Conservation (phyloP, 164 flowering plant genomes). For the Buxus sempervirens region DNA sequence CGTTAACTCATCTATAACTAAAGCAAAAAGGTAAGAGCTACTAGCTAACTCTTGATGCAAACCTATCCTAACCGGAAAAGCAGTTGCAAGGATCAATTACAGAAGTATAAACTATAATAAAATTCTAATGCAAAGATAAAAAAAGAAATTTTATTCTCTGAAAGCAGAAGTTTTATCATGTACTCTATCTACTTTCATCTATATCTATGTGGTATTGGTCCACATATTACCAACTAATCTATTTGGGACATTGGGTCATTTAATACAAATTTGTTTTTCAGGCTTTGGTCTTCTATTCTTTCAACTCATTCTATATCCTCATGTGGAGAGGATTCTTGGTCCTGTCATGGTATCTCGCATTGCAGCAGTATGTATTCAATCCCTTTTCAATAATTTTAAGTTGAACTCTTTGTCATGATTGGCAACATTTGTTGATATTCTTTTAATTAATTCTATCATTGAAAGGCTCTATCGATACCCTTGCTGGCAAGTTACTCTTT, state of each 20-base stretch:
- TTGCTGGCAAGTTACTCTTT: slow-evolving; percentile 57
- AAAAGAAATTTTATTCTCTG: too few relatives aligned
- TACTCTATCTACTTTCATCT: too few relatives aligned
- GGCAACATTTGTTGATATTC: neutral
- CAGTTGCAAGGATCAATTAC: too few relatives aligned
- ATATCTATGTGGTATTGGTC: neutral
- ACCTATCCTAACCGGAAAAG: too few relatives aligned
- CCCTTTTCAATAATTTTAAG: neutral
- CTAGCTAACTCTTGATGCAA: too few relatives aligned
- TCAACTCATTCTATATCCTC: slow-evolving; percentile 51
- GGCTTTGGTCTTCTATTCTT: slow-evolving; percentile 48
- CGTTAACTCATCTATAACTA: too few relatives aligned
- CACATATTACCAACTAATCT: neutral
- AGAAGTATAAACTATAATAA: too few relatives aligned
- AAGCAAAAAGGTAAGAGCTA: too few relatives aligned
- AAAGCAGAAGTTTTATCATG: too few relatives aligned
- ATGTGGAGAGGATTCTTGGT: slow-evolving; percentile 42
- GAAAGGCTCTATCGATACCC: slow-evolving; percentile 49
- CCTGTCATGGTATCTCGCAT: slow-evolving; percentile 43
- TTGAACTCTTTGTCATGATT: neutral
- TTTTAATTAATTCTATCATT: neutral
- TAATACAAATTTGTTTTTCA: slow-evolving; percentile 11
- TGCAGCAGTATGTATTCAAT: slow-evolving; percentile 41
- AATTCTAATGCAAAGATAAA: too few relatives aligned
- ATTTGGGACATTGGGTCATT: neutral